Conservation (phyloP, 2,329 filamentous ascomycete species). For the Pseudovirgaria hyperparasitica region DNA sequence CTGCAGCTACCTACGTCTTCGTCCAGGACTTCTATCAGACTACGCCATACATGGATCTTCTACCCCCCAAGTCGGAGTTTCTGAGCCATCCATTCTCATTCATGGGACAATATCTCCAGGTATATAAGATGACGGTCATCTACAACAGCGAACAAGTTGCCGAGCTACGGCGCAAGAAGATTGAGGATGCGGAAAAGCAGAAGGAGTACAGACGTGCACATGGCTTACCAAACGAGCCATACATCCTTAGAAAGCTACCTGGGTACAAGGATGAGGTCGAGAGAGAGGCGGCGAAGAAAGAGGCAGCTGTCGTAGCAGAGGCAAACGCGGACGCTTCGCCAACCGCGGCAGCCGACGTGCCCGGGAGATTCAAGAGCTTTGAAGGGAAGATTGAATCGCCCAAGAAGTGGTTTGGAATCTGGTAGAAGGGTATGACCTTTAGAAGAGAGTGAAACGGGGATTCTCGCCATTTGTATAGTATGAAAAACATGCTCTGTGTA, state of each 20-base stretch:
- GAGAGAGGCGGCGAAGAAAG: conserved; percentile 19
- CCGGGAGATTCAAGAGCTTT: conserved; percentile 23
- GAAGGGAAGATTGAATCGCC: conserved; percentile 39
- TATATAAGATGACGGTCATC: conserved; percentile 64
- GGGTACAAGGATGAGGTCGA: conserved; percentile 28
- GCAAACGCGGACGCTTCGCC: too few species aligned
- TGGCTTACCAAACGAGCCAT: conserved; percentile 36
- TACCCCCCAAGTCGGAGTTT: conserved; percentile 59
- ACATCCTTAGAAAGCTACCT: conserved; percentile 14
- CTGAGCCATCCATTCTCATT: conserved; percentile 58
- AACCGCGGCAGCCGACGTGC: too few species aligned
- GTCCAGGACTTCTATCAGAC: conserved; percentile 65
- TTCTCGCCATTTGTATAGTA: too few species aligned
- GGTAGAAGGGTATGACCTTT: conserved; percentile 37
- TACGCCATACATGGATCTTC: conserved; percentile 67
- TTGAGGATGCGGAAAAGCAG: conserved; percentile 82
- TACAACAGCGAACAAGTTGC: conserved; percentile 55
- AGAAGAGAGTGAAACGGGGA: too few species aligned
- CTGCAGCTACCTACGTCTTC: conserved; percentile 60
- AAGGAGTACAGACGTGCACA: conserved; percentile 75
- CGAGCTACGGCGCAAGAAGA: conserved; percentile 57
- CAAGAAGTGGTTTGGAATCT: conserved; percentile 80
- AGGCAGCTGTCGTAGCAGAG: too few species aligned
- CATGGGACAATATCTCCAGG: conserved; percentile 51
- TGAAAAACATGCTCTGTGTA: too few species aligned